Evolutionary conservation across 345 rosid species (phyloP), one percentile per base, ranked within the genome.

Genomic region (Gossypium stocksii): DNA sequence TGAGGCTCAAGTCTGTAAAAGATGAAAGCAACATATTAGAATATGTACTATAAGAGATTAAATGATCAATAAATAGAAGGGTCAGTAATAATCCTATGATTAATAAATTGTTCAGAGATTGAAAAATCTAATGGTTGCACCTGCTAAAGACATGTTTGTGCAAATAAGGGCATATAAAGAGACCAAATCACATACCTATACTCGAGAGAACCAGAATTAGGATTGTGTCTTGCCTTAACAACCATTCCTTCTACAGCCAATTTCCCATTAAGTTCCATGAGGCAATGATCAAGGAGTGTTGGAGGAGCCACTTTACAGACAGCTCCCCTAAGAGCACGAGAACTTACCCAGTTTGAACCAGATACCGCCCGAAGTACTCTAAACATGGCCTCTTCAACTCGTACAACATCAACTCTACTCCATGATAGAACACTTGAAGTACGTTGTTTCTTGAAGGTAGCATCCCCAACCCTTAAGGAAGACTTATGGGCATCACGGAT

Each of bases 291-390:
- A 73, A 89, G 90, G 64, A 89, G 88, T 45, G 87, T 81, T 0
- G 87, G 78, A 72, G 80, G 65, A 65, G 89, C 91, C 74, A 77
- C 81, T 73, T 82, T 86, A 73, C 83, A 89, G 9, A 85, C 87
- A 46, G 89, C 90, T 44, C 90, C 90, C 76, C 84, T 84, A 22
- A 89, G 87, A 11, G 94, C 81, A 12, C 90, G 91, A 66, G 80
- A 74, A 63, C 81, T 81, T n/a, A 89, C 94, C 94, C 94, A 89
- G 19, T 76, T 85, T 49, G 86, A 83, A 10, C 87, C 88, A 52
- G 90, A 83, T 17, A 85, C 91, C 9, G 94, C 94, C 29, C 85
- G 74, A 3, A 88, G 81, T 53, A 89, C 90, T 77, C 84, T 85
- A 71, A 89, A 44, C 88, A 89, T 79, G 41, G 91, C 90, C 66